Percentiles rank a stretch among this genome's conserved stretches.
These are phyloP conservation scores for Euphorbia tirucalli DNA, from an alignment of 345 rosid species.

Conservation along the genomic window DNA sequence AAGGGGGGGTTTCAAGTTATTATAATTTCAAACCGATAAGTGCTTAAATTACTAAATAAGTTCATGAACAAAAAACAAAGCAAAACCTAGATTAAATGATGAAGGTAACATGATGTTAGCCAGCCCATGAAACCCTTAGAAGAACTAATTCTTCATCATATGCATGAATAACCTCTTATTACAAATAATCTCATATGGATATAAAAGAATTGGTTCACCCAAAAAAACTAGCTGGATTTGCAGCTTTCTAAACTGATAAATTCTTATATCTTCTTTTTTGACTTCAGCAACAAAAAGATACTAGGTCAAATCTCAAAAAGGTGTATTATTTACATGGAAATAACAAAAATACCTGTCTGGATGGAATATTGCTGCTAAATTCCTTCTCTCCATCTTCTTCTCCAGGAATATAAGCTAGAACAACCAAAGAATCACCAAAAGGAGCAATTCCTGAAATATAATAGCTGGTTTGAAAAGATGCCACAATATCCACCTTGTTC, in stretches of 20 bases:
- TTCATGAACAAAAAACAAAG: background rate
- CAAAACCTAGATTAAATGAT: background rate
- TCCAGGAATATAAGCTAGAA: slow-evolving; percentile 84
- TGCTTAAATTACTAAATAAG: slow-evolving; percentile 1
- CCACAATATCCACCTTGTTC: slow-evolving; percentile 93
- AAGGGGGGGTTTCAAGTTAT: background rate
- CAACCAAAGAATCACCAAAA: slow-evolving; percentile 96
- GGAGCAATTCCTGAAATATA: slow-evolving; percentile 99
- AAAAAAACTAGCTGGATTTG: background rate
- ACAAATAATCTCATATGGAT: background rate
- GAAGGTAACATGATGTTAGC: background rate
- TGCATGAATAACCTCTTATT: background rate
- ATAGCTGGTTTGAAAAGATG: slow-evolving; percentile 97
- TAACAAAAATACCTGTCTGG: slow-evolving; percentile 67
- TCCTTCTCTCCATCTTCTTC: slow-evolving; percentile 85
- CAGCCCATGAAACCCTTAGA: background rate
- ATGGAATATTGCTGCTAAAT: slow-evolving; percentile 57
- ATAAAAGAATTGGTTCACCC: background rate
- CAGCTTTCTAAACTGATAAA: background rate
- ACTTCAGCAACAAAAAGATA: background rate
- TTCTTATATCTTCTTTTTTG: background rate
- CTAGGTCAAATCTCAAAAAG: slow-evolving; percentile 1
- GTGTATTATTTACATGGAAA: background rate
- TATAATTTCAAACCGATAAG: background rate
- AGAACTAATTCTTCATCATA: background rate